Evolutionary conservation across 768 basidiomycete genomes (phyloP), one percentile per base, ranked within the genome.

Genomic region (Russula abietina): DNA sequence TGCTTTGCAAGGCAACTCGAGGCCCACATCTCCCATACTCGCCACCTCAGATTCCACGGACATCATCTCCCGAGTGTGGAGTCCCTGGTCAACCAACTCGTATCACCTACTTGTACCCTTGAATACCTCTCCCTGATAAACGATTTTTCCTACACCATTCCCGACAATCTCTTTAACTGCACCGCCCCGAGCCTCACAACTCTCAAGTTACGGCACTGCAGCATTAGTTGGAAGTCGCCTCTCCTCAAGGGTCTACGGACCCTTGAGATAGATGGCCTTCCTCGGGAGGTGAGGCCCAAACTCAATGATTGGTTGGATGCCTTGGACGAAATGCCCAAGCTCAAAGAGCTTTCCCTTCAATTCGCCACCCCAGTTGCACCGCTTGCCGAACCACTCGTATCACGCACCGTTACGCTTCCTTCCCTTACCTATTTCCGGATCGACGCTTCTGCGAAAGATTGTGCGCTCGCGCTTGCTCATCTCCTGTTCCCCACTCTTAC

Each of bases 301-400:
- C 54, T 61, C 17, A 28, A 28, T 6, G 43, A 52, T 28, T 65
- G 60, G 60, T 46, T 66, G 30, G 53, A 52, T 48, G 55, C 65
- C 8, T 53, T 66, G 26, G 24, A 56, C 1, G 43, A 36, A 38
- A 56, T 62, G 57, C 28, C 61, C n/a, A 26, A 63, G 16, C 30
- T 2, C 57, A 17, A 55, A 11, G 16, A 24, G 3, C 16, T 65
- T 41, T 9, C 45, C 17, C 57, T 65, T 54, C 39, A 52, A 6
- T 22, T n/a, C 0, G 32, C 65, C 38, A 43, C 53, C 22, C 61
- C 61, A 24, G 6, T 38, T 26, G 36, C 46, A 3, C 3, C 30
- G 6, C 3, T 3, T 4, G 19, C 3, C 22, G 12, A 5, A 4
- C 17, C 17, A 8, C 24, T 22, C 17, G 32, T 10, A 24, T 38